A percentile compares a stretch with the other conserved stretches of the same genome.
These are phyloP conservation scores for Rhodomyrtus psidioides DNA, from an alignment of 441 rosid genomes.

Conservation along the genomic window DNA sequence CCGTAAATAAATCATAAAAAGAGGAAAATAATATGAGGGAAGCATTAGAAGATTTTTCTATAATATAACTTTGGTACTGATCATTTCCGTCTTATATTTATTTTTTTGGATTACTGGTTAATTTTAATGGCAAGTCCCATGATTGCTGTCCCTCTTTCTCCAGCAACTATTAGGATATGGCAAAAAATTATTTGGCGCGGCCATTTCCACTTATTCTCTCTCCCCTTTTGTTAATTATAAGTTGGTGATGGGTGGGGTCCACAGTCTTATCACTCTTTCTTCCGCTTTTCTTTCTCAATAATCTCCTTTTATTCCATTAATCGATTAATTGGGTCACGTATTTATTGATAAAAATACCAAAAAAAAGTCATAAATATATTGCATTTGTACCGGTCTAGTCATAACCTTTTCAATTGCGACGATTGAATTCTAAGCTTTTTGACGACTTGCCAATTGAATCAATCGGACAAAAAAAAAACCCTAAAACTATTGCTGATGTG, in stretches of 20 bases:
- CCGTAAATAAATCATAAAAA: background rate
- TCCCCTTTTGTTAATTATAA: background rate
- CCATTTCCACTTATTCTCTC: constrained; percentile 2
- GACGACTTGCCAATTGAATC: too few relatives aligned
- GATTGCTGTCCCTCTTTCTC: background rate
- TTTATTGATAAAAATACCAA: background rate
- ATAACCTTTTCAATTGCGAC: too few relatives aligned
- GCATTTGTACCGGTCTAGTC: too few relatives aligned
- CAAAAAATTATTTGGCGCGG: background rate
- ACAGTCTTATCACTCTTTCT: background rate
- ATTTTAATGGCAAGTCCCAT: background rate
- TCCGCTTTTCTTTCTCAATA: background rate
- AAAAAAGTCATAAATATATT: too few relatives aligned
- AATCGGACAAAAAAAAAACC: too few relatives aligned
- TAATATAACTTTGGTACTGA: background rate
- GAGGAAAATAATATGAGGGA: background rate
- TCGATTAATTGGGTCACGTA: background rate
- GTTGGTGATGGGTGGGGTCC: background rate
- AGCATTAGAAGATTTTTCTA: background rate
- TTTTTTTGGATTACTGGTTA: background rate
- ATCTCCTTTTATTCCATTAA: background rate
- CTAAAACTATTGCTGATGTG: too few relatives aligned
- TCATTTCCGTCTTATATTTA: background rate
- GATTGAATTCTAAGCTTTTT: too few relatives aligned
- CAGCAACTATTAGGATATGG: background rate